Evolutionary conservation across 2,329 filamentous ascomycete species (phyloP).

Genomic region (Trichophaea hybrida): DNA sequence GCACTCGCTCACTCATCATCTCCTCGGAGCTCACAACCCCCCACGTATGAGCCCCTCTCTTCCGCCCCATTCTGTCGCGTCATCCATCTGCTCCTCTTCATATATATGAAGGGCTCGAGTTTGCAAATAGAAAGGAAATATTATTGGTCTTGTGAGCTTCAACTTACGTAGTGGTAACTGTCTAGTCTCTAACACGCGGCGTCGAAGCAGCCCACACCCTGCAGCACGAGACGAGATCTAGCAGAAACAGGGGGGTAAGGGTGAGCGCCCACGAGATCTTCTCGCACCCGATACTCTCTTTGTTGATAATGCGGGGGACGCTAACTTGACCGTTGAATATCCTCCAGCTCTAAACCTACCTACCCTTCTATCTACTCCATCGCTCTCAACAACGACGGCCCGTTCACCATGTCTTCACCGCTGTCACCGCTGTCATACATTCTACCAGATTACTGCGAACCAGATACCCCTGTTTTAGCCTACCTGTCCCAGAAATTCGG

Average conservation of each 20-base stretch:
- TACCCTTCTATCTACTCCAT: not conserved
- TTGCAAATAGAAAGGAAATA: no score
- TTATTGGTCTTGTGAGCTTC: not conserved
- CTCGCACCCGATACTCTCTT: not conserved
- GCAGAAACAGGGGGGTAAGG: not conserved
- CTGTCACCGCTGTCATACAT: not conserved
- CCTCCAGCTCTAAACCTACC: not conserved
- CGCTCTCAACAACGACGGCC: not conserved
- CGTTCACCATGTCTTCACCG: not conserved
- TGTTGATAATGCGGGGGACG: not conserved
- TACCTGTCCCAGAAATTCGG: slow-evolving; percentile 45
- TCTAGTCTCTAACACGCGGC: not conserved
- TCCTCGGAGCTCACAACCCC: no score
- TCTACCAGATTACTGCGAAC: slow-evolving; percentile 44
- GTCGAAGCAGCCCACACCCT: not conserved
- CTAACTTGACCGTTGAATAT: not conserved
- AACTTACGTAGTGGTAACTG: not conserved
- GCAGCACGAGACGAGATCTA: not conserved
- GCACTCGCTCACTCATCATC: no score
- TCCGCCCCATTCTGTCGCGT: no score
- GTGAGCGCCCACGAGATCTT: not conserved
- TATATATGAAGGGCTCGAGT: no score
- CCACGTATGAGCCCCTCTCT: no score
- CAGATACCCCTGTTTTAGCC: slow-evolving; percentile 43
- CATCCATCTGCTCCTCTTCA: no score